Evolutionary conservation across 768 basidiomycete genomes (phyloP), one percentile per base, ranked within the genome.

Genomic region (Pulveroboletus frians): DNA sequence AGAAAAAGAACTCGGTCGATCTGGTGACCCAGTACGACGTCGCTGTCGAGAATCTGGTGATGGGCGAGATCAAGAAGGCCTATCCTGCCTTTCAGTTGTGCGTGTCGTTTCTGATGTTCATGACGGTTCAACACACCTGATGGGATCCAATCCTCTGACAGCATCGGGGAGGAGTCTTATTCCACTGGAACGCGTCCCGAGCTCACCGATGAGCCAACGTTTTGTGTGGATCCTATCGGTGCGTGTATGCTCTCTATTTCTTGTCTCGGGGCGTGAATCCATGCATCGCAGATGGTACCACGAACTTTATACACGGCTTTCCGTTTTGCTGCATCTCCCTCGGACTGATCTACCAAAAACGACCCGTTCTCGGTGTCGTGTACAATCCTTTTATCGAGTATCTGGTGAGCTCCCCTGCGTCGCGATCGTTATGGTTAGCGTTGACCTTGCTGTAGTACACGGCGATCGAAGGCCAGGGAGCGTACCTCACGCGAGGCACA

Each of bases 201-300:
- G 10, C 68, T 95, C 49, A 91, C 89, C 1, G 88, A 96, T 58
- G 83, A 83, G 27, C 92, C 93, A 5, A 98, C 95, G 0, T 99
- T 88, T 73, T 96, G 95, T 60, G 89, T 95, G 38, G 94, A 98
- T 65, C 94, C 94, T 29, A 95, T 96, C 49, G 93, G 88, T 85
- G 56, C 47, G 75, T 60, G 26, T 40, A 39, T 30, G 14, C n/a
- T 17, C 20, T 31, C 11, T 31, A 21, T 30, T 26, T 9, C 11
- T 29, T 45, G 9, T 17, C 17, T 20, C 13, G 3, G 8, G 14
- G 9, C 21, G 38, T 43, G 26, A 34, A 36, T 18, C 9, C 3
- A 37, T 9, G 23, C 4, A 37, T 23, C 15, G 29, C 58, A 89
- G 88, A 91, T 61, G 89, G 90, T 13, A 93, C 90, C 3, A 92